These are phyloP conservation scores for Phytophthora hybrid DNA, from an alignment of 352 stramenopile genomes.

Conservation along the genomic window DNA sequence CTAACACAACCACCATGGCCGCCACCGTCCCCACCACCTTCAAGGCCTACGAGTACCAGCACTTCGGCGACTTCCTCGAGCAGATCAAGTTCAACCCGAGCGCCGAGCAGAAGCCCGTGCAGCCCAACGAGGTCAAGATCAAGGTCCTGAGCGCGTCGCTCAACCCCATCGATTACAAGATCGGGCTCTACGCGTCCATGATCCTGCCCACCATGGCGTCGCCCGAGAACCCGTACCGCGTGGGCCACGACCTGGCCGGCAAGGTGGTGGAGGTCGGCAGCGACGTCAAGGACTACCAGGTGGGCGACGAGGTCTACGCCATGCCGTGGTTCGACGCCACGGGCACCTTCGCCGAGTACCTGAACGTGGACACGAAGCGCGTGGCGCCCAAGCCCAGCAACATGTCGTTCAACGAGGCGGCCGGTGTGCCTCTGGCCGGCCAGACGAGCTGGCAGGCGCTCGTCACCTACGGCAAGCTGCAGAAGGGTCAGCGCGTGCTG, in stretches of 20 bases:
- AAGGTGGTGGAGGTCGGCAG: constrained; percentile 42
- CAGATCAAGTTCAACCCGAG: constrained; percentile 37
- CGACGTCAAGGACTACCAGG: constrained; percentile 36
- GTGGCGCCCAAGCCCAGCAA: too few relatives aligned
- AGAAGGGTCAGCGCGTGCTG: constrained; percentile 38
- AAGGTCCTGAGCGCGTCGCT: constrained; percentile 37
- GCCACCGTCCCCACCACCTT: constrained; percentile 21
- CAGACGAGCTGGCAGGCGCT: too few relatives aligned
- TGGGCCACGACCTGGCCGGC: constrained; percentile 34
- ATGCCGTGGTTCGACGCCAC: constrained; percentile 17
- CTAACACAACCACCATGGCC: constrained; percentile 16
- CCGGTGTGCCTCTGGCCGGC: too few relatives aligned
- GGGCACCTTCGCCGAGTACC: constrained; percentile 49
- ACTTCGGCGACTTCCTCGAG: constrained; percentile 39
- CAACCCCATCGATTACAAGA: constrained; percentile 48
- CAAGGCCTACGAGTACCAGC: constrained; percentile 44
- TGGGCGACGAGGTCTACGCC: constrained; percentile 47
- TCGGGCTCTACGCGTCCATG: constrained; percentile 12
- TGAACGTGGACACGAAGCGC: too few relatives aligned
- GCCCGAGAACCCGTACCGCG: constrained; percentile 20
- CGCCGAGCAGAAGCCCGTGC: constrained; percentile 26
- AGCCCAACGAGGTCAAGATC: constrained; percentile 33
- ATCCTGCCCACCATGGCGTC: constrained; percentile 11
- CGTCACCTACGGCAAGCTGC: too few relatives aligned
- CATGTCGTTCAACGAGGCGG: too few relatives aligned